phyloP scores from a whole-genome alignment of 2,329 filamentous ascomycete genomes.

The Neofusicoccum ribis region DNA sequence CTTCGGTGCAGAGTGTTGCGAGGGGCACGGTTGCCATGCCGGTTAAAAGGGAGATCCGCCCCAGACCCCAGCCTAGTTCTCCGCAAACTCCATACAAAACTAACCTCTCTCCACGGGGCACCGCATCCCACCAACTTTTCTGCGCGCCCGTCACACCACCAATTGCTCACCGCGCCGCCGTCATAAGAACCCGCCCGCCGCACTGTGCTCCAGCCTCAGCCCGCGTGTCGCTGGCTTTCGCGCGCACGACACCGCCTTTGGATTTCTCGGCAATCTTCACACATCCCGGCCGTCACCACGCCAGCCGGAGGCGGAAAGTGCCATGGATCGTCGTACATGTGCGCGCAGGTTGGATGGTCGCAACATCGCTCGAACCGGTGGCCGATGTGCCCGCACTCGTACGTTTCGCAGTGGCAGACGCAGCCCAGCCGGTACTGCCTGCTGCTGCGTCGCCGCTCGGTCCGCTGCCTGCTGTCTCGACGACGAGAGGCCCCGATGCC shows the following conservation, averaged over 20 bases:
- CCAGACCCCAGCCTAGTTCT: slow-evolving; percentile 1
- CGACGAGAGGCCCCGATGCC: slow-evolving; percentile 1
- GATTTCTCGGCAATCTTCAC: slow-evolving; percentile 1
- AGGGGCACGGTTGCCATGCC: neutral
- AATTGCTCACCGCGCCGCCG: neutral
- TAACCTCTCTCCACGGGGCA: slow-evolving; percentile 12
- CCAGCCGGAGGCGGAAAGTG: slow-evolving; percentile 10
- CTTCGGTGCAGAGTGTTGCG: slow-evolving; percentile 15
- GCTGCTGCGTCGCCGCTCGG: neutral
- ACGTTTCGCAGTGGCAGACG: neutral
- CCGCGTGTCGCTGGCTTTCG: neutral
- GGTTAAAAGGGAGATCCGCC: slow-evolving; percentile 11
- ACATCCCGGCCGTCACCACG: neutral
- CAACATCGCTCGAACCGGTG: slow-evolving; percentile 6
- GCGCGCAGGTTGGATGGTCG: slow-evolving; percentile 2
- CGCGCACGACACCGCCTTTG: neutral
- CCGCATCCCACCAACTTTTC: neutral
- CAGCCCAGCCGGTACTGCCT: slow-evolving; percentile 5
- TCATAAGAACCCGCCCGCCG: neutral
- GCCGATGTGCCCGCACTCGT: slow-evolving; percentile 1
- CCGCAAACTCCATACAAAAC: slow-evolving; percentile 11
- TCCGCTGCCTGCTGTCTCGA: neutral
- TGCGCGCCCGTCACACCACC: neutral
- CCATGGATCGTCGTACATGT: slow-evolving; percentile 14
- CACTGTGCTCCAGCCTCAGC: neutral